Evolutionary conservation across 1,284 basidiomycete genomes (phyloP).

Genomic region (Moniliophthora roreri): DNA sequence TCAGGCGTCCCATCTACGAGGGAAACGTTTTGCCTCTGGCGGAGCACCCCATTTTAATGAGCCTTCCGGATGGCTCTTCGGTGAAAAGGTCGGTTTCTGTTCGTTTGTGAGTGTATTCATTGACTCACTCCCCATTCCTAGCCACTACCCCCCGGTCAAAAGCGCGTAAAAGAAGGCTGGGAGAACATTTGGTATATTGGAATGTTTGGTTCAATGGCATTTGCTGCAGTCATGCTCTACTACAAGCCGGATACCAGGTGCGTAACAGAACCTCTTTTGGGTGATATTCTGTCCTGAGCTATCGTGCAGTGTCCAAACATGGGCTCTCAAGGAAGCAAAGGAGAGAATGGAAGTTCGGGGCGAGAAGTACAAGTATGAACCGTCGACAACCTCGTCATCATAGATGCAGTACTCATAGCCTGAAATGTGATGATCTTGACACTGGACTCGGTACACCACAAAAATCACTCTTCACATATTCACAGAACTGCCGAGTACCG

Average conservation of each 20-base stretch:
- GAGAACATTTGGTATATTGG: slow-evolving; percentile 87
- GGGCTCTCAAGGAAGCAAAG: slow-evolving; percentile 89
- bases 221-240: slow-evolving; percentile 77
- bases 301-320: slow-evolving; percentile 73
- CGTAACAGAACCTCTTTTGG: slow-evolving; percentile 27
- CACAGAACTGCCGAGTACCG: no score
- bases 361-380: slow-evolving; percentile 80
- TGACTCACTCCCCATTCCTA: slow-evolving; percentile 27
- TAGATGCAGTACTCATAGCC: not conserved
- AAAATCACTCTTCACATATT: no score
- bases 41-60: slow-evolving; percentile 84
- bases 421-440: no score
- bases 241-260: slow-evolving; percentile 98
- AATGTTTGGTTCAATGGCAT: slow-evolving; percentile 86
- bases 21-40: slow-evolving; percentile 67
- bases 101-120: not conserved
- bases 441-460: no score
- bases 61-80: slow-evolving; percentile 85
- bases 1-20: slow-evolving; percentile 29
- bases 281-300: slow-evolving; percentile 4
- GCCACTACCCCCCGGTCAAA: slow-evolving; percentile 79
- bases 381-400: slow-evolving; percentile 25
- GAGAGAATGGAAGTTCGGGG: slow-evolving; percentile 86
- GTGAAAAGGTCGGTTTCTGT: slow-evolving; percentile 69
- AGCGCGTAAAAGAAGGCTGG: slow-evolving; percentile 86